Conservation (phyloP, 495 filamentous ascomycete genomes). For the Annulohypoxylon moriforme region DNA sequence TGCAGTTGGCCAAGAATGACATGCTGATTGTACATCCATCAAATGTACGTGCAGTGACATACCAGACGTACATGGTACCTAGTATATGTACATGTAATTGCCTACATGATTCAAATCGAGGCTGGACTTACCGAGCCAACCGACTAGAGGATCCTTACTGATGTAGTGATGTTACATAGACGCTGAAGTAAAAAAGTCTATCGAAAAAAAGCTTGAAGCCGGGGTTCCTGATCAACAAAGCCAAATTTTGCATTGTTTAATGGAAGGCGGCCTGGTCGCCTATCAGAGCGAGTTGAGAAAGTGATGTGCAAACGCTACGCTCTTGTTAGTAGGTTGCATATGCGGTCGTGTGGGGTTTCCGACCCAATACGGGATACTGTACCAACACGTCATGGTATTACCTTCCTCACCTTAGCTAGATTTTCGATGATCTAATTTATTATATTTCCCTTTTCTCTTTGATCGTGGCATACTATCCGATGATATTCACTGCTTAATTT, state of each 20-base stretch:
- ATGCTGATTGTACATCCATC: neutral
- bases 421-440: conserved; percentile 8
- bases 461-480: neutral
- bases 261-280: conserved; percentile 7
- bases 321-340: conserved; percentile 11
- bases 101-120: conserved; percentile 13
- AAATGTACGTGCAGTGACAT: neutral
- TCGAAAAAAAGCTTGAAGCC: neutral
- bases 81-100: neutral
- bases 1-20: neutral
- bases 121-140: neutral
- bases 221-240: conserved; percentile 15
- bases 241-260: conserved; percentile 16
- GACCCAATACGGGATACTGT: neutral
- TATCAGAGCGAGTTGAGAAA: conserved; percentile 28
- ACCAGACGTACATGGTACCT: neutral
- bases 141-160: conserved; percentile 3
- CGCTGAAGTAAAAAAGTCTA: conserved; percentile 3
- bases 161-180: conserved; percentile 11
- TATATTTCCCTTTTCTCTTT: conserved; percentile 1
- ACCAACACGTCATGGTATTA: conserved; percentile 28
- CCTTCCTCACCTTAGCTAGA: conserved; percentile 1
- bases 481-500: conserved; percentile 8
- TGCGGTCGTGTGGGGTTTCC: conserved; percentile 34
- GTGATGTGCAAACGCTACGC: conserved; percentile 35